Conservation (phyloP, 2,329 filamentous ascomycete species). For the Rhexocercosporidium sp. region DNA sequence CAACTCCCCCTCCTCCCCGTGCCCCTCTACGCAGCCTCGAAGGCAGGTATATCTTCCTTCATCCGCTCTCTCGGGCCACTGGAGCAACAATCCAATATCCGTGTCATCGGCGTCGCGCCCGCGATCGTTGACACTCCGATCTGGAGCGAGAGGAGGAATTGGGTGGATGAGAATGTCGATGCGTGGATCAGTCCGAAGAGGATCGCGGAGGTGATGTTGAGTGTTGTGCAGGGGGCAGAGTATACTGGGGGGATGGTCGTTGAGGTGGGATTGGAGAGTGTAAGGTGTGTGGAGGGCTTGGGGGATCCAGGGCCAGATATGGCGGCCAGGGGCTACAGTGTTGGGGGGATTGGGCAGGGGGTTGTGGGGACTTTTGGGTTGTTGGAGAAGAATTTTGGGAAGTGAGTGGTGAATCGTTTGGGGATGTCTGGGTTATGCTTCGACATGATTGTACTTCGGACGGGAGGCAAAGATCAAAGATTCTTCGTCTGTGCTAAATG, state of each 20-base stretch:
- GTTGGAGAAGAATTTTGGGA: conserved; percentile 24
- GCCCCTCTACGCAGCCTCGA: conserved; percentile 53
- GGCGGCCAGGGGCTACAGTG: conserved; percentile 12
- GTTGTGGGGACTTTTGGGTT: conserved; percentile 14
- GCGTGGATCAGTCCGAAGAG: conserved; percentile 48
- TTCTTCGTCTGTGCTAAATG: too few species aligned
- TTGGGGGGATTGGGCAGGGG: conserved; percentile 10
- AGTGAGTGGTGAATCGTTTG: neutral
- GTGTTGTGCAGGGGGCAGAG: conserved; percentile 42
- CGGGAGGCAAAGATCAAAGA: too few species aligned
- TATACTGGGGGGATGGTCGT: conserved; percentile 48
- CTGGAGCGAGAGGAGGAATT: conserved; percentile 27
- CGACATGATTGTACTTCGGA: too few species aligned
- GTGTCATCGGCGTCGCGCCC: conserved; percentile 51
- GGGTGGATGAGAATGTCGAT: conserved; percentile 40
- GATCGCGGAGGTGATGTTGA: conserved; percentile 51
- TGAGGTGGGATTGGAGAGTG: conserved; percentile 46
- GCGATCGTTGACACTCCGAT: conserved; percentile 44
- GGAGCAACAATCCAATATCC: conserved; percentile 34
- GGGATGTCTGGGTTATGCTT: too few species aligned
- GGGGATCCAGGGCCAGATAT: conserved; percentile 43
- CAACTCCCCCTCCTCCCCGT: conserved; percentile 45
- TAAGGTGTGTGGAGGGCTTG: conserved; percentile 42
- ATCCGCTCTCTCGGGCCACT: conserved; percentile 45
- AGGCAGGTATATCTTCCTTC: conserved; percentile 52